Base-by-base conservation (phyloP, 2,329 filamentous ascomycete species). In the Alternaria triticina region DNA sequence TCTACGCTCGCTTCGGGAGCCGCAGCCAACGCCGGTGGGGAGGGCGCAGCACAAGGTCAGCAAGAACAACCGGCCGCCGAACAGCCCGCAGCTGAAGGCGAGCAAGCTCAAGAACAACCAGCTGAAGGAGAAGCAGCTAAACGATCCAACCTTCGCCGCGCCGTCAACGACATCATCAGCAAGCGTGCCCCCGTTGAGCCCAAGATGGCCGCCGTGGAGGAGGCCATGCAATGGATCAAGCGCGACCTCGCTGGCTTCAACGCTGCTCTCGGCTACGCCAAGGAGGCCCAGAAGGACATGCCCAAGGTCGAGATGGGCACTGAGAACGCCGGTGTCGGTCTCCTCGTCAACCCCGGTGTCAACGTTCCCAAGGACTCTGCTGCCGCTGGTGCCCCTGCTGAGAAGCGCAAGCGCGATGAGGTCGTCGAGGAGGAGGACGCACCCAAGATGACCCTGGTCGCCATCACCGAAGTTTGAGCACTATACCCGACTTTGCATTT, bases 231-330 rank as follows among this genome's bases (percentile, higher is more conserved):
- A 45, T 80, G 77, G 77, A 79, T 81, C 71, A 85, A 85, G 79
- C 80, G 84, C 51, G 83, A 86, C 64, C 75, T 85, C 40, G 70
- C 79, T 62, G 82, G 83, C 55, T 86, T 86, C 74, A 79, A 83
- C 65, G 80, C 82, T 13, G 84, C 84, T 1, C 81, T 86, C 15
- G 76, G 68, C 52, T 86, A 79, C 65, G 83, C 84, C 57, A 80
- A 83, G 67, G 81, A 80, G 46, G 83, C 83, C 20, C 75, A 83
- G 73, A 78, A 77, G 71, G 82, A 83, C 69, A 74, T 77, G 36
- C 84, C 84, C 66, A 83, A 84, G 77, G 72, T 86, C 47, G 79
- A 86, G 74, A 78, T 86, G 45, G 84, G 84, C 59, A 84, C 83
- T 25, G 80, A 81, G 61, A 79, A 78, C 59, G 79, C 82, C 17